A percentile compares a stretch with the other conserved stretches of the same genome.
phyloP scores from a whole-genome alignment of 2,329 filamentous ascomycete genomes.

The Rhexocercosporidium sp. region DNA sequence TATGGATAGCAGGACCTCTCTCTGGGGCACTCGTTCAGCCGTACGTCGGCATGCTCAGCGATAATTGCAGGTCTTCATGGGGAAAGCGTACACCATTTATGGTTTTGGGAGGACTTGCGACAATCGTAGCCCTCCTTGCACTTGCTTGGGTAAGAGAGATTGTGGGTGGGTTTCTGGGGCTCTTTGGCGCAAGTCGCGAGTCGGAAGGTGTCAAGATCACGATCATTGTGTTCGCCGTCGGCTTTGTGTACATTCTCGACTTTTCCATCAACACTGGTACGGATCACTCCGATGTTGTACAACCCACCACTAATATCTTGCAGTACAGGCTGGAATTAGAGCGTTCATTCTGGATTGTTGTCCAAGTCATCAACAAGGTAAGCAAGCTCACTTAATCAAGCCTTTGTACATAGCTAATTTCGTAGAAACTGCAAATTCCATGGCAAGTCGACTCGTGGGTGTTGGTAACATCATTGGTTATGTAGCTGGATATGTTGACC shows the following conservation, averaged over 20 bases:
- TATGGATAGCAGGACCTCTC: constrained; percentile 84
- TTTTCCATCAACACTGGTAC: constrained; percentile 91
- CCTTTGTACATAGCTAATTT: neutral
- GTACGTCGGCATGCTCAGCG: constrained; percentile 81
- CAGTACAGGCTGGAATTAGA: constrained; percentile 87
- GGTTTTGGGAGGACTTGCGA: constrained; percentile 70
- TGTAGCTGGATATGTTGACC: constrained; percentile 81
- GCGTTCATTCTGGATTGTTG: constrained; percentile 94
- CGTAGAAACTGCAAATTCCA: constrained; percentile 76
- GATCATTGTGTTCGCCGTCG: constrained; percentile 79
- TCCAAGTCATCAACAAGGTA: constrained; percentile 83
- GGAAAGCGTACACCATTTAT: constrained; percentile 85
- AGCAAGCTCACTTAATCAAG: constrained; percentile 17
- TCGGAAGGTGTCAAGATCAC: constrained; percentile 67
- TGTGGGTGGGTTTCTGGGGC: constrained; percentile 66
- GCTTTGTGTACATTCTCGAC: constrained; percentile 89
- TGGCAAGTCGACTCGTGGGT: constrained; percentile 86
- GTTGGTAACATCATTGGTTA: constrained; percentile 92
- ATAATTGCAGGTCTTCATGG: constrained; percentile 76
- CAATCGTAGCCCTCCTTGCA: constrained; percentile 69
- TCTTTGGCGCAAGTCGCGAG: constrained; percentile 74
- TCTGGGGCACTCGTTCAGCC: constrained; percentile 82
- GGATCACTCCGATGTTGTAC: constrained; percentile 33
- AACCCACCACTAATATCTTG: constrained; percentile 21
- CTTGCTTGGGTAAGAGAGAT: constrained; percentile 78